Evolutionary conservation across 768 basidiomycete species (phyloP).

Genomic region (Auricularia sp.): DNA sequence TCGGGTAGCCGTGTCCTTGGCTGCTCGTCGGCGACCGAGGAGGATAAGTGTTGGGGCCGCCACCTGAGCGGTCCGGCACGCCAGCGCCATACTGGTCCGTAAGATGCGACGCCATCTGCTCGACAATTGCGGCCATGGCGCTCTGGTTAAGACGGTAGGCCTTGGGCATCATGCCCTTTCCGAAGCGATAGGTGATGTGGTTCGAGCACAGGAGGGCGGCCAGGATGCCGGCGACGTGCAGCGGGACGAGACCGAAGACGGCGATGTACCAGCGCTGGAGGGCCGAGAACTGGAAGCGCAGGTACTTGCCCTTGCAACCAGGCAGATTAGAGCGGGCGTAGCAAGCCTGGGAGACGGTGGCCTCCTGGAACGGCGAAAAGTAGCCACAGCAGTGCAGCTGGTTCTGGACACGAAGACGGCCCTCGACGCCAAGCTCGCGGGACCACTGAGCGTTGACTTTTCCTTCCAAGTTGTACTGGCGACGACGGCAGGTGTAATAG

Average conservation of each 20-base stretch:
- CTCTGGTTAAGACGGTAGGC: slow-evolving; percentile 64
- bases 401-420: slow-evolving; percentile 62
- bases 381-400: slow-evolving; percentile 73
- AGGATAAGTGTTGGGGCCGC: background rate
- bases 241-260: slow-evolving; percentile 55
- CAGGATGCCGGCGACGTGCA: slow-evolving; percentile 55
- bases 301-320: slow-evolving; percentile 61
- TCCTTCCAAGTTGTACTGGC: slow-evolving; percentile 69
- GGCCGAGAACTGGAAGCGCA: slow-evolving; percentile 44
- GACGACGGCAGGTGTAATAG: slow-evolving; percentile 66
- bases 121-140: slow-evolving; percentile 76
- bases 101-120: slow-evolving; percentile 44
- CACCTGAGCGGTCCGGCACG: slow-evolving; percentile 18
- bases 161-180: slow-evolving; percentile 83
- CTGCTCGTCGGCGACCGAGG: background rate
- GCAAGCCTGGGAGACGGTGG: slow-evolving; percentile 63
- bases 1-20: background rate
- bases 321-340: slow-evolving; percentile 61
- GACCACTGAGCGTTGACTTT: slow-evolving; percentile 76
- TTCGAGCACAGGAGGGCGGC: slow-evolving; percentile 62
- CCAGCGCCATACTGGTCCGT: slow-evolving; percentile 63
- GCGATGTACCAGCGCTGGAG: slow-evolving; percentile 56
- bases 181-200: slow-evolving; percentile 79
- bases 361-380: slow-evolving; percentile 70
- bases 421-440: slow-evolving; percentile 42